These are phyloP conservation scores for Immersiporthe knoxdaviesiana DNA, from an alignment of 2,329 filamentous ascomycete species.

Conservation along the genomic window DNA sequence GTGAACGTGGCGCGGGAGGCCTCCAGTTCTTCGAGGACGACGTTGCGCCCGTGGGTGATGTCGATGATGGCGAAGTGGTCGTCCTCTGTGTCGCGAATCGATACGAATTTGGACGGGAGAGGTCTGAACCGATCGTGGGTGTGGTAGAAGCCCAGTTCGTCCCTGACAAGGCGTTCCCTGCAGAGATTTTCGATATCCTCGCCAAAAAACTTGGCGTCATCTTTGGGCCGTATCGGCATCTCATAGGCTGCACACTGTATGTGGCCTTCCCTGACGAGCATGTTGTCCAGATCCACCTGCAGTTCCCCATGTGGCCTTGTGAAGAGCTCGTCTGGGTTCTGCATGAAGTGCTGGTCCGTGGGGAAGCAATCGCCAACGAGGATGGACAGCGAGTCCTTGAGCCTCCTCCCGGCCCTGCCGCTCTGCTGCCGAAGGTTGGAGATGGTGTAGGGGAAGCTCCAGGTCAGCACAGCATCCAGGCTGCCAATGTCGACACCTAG, in stretches of 20 bases:
- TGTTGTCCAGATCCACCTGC: slow-evolving; percentile 88
- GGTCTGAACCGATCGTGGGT: slow-evolving; percentile 88
- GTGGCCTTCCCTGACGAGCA: slow-evolving; percentile 90
- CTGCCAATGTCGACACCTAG: slow-evolving; percentile 94
- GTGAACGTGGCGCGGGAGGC: slow-evolving; percentile 94
- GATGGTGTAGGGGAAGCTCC: slow-evolving; percentile 95
- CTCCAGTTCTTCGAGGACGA: slow-evolving; percentile 93
- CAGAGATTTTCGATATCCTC: slow-evolving; percentile 72
- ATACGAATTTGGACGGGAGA: slow-evolving; percentile 77
- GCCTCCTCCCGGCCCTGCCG: slow-evolving; percentile 86
- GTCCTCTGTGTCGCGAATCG: slow-evolving; percentile 85
- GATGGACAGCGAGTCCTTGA: slow-evolving; percentile 90
- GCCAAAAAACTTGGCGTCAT: slow-evolving; percentile 81
- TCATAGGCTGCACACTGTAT: slow-evolving; percentile 95
- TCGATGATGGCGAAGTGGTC: slow-evolving; percentile 95
- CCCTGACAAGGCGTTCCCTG: slow-evolving; percentile 71
- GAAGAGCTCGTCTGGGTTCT: slow-evolving; percentile 91
- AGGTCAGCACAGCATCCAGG: slow-evolving; percentile 89
- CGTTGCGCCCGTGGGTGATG: slow-evolving; percentile 78
- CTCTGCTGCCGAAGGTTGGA: slow-evolving; percentile 94
- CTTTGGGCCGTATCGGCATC: slow-evolving; percentile 81
- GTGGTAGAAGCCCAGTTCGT: slow-evolving; percentile 83
- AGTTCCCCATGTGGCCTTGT: slow-evolving; percentile 87
- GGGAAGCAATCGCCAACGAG: slow-evolving; percentile 87
- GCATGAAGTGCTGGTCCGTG: slow-evolving; percentile 96